Percentiles rank a stretch among this genome's conserved stretches.
Evolutionary conservation across 352 stramenopile genomes (phyloP).

Genomic region (Globisporangium cederbergense): DNA sequence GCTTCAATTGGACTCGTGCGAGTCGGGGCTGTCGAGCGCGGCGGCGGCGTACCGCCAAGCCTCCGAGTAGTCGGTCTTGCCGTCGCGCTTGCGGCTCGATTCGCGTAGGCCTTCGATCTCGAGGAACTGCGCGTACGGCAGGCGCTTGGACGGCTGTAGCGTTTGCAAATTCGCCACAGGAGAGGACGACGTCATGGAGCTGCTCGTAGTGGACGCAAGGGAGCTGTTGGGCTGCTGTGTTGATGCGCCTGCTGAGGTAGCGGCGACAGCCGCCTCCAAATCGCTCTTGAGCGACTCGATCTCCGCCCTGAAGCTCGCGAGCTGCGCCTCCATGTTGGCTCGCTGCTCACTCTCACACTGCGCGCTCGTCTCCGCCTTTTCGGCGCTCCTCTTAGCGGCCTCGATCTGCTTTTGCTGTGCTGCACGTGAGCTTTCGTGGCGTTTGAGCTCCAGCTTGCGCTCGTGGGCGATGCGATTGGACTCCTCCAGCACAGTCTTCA

Average conservation of each 20-base stretch:
- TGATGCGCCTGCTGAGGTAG: neutral
- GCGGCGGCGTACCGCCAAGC: constrained; percentile 17
- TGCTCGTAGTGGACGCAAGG: constrained; percentile 6
- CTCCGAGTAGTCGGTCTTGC: constrained; percentile 42
- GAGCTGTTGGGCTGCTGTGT: constrained; percentile 3
- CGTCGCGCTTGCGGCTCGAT: constrained; percentile 44
- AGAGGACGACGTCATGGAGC: neutral
- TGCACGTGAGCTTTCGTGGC: constrained; percentile 18
- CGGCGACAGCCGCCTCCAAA: neutral
- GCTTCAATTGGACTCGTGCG: neutral
- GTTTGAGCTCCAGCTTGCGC: constrained; percentile 47
- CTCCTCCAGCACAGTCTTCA: constrained; percentile 48
- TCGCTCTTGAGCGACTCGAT: constrained; percentile 1
- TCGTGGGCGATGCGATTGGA: constrained; percentile 45
- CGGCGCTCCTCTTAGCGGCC: constrained; percentile 14
- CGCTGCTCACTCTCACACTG: constrained; percentile 17
- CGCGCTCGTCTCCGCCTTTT: constrained; percentile 13
- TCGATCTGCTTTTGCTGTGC: constrained; percentile 20
- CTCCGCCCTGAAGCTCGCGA: constrained; percentile 8
- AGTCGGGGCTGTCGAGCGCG: constrained; percentile 2
- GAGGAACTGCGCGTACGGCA: constrained; percentile 77
- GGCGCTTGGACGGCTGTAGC: constrained; percentile 45
- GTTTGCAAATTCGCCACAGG: constrained; percentile 15
- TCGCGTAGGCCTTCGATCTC: constrained; percentile 81
- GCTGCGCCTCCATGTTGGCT: constrained; percentile 14